Evolutionary conservation across 129 eudicot species (phyloP), one percentile per base, ranked within the genome.

Genomic region (Flaveria sonorensis): DNA sequence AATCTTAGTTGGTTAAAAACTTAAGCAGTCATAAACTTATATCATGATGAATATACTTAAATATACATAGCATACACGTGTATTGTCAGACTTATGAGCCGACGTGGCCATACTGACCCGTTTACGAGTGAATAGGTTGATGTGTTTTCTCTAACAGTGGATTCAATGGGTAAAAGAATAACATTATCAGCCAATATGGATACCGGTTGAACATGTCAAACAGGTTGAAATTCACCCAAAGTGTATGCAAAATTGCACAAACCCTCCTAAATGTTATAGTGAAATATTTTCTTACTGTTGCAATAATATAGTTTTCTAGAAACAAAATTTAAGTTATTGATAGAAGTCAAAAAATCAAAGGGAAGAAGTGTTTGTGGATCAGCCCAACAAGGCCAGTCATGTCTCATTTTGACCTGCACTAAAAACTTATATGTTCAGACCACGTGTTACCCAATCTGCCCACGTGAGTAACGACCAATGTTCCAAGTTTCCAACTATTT

Each of bases 221-320:
- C 11, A 30, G 19, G 19, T 61, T 24, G 43, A 28, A 61, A 26
- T 11, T 24, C 15, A 13, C 39, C 39, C 36, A 59, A 30, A 62
- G 45, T 14, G 68, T 26, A 61, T 4, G 9, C 6, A 59, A 62
- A 62, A 28, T 19, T 62, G 68, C 23, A 63, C 36, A 11, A 7
- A 21, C 64, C 15, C 64, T 21, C 64, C 9, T 11, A 61, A 12
- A 26, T 61, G 42, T 61, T 26, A 13, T 26, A 61, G 15, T 61
- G 42, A 61, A 60, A 61, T 61, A 13, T 26, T 26, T 24, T 61
- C 68, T 61, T 61, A 26, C 19, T 61, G 19, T 61, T 26, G 67
- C n/a, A 60, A 13, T 5, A 60, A 13, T 61, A 26, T 13, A 61
- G 42, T 4, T 26, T 47, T 61, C 5, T 26, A 61, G 1, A 24